Percentiles rank a stretch among this genome's conserved stretches.
phyloP scores from a whole-genome alignment of 2,329 filamentous ascomycete species.

The Alternaria infectoria region DNA sequence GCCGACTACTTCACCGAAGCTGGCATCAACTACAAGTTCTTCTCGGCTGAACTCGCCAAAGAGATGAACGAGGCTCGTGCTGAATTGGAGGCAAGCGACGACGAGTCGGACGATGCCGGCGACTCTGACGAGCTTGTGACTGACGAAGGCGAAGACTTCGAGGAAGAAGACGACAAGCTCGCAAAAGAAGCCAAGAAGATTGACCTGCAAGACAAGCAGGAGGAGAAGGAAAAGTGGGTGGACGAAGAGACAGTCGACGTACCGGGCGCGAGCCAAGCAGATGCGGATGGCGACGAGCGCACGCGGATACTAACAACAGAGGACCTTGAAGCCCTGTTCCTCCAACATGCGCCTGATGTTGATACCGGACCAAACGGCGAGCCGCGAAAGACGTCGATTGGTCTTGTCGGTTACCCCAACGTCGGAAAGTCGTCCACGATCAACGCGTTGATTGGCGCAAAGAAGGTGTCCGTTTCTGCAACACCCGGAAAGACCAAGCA shows the following conservation, averaged over 20 bases:
- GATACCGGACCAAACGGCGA: conserved; percentile 56
- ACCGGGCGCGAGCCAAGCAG: conserved; percentile 42
- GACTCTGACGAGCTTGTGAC: conserved; percentile 43
- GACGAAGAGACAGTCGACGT: conserved; percentile 49
- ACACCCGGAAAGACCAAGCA: conserved; percentile 99
- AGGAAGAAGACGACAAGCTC: conserved; percentile 58
- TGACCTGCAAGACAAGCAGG: conserved; percentile 52
- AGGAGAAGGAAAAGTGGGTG: conserved; percentile 50
- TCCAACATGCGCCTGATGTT: conserved; percentile 72
- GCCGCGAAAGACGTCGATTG: conserved; percentile 79
- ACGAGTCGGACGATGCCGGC: conserved; percentile 17
- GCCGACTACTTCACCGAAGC: conserved; percentile 82
- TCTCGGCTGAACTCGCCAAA: conserved; percentile 91
- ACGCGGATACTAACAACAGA: conserved; percentile 87
- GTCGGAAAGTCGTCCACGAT: conserved; percentile 99
- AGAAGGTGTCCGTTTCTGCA: conserved; percentile 97
- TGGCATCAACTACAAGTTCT: conserved; percentile 91
- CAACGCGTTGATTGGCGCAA: conserved; percentile 96
- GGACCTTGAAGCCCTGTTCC: conserved; percentile 87
- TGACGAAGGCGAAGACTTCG: conserved; percentile 54
- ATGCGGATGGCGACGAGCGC: conserved; percentile 51
- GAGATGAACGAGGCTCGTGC: conserved; percentile 79
- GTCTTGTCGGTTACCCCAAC: conserved; percentile 96
- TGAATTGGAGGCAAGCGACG: conserved; percentile 58
- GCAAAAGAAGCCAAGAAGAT: conserved; percentile 55